phyloP scores from a whole-genome alignment of 257 asterid genomes.

The Scutellaria minor region DNA sequence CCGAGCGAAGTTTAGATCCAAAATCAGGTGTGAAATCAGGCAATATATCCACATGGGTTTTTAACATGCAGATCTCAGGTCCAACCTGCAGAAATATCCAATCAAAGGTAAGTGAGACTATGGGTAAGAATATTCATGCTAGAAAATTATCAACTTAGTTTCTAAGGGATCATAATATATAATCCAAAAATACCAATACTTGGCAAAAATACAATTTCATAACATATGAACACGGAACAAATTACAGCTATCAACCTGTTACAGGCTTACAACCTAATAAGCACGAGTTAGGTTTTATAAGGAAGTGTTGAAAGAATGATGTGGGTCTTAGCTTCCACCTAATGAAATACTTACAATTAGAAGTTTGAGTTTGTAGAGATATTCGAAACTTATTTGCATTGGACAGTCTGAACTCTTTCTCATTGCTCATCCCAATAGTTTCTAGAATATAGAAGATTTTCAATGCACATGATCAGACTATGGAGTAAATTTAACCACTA shows the following conservation, averaged over 20 bases:
- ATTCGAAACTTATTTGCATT: neutral
- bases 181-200: neutral
- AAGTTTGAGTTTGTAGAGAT: too few relatives aligned
- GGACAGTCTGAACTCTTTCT: neutral
- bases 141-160: conserved; percentile 9
- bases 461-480: conserved; percentile 11
- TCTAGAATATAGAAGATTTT: conserved; percentile 15
- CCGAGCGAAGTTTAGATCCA: conserved; percentile 90
- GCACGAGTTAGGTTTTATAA: neutral
- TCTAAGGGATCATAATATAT: conserved; percentile 8
- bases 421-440: neutral
- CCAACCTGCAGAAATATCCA: conserved; percentile 76
- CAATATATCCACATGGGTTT: conserved; percentile 95
- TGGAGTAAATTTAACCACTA: neutral
- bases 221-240: neutral
- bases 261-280: neutral
- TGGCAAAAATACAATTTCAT: neutral
- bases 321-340: conserved; percentile 9
- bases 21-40: conserved; percentile 94
- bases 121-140: conserved; percentile 1
- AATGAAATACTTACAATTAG: neutral
- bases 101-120: conserved; percentile 32
- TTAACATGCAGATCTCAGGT: conserved; percentile 95
- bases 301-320: conserved; percentile 21
- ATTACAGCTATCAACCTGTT: conserved; percentile 14